phyloP scores from a whole-genome alignment of 2,329 filamentous ascomycete genomes.

The Neurospora sp. region DNA sequence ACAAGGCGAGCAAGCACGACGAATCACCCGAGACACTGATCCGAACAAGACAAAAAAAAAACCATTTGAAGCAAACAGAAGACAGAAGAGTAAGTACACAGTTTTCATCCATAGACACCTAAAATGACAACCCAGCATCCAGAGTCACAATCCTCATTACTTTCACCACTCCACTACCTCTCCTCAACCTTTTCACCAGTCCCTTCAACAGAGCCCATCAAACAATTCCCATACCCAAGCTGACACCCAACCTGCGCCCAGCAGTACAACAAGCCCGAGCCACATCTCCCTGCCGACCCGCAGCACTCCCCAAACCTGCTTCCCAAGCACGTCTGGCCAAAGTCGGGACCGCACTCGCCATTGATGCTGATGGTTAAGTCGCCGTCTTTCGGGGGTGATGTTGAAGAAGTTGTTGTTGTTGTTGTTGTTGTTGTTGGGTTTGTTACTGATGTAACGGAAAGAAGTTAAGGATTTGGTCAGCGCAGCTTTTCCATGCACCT shows the following conservation, averaged over 20 bases:
- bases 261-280: slow-evolving; percentile 13
- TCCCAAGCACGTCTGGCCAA: slow-evolving; percentile 15
- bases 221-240: slow-evolving; percentile 13
- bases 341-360: slow-evolving; percentile 14
- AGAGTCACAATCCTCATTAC: neutral
- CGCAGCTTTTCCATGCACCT: neutral
- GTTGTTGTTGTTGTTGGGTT: slow-evolving; percentile 7
- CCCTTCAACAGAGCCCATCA: neutral
- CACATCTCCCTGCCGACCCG: slow-evolving; percentile 11
- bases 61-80: neutral
- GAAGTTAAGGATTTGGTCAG: neutral
- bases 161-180: neutral
- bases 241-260: slow-evolving; percentile 16
- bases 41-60: neutral
- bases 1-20: neutral
- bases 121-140: neutral
- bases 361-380: slow-evolving; percentile 11
- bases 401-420: neutral
- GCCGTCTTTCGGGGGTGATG: neutral
- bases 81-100: neutral
- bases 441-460: neutral
- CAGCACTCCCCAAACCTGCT: slow-evolving; percentile 16
- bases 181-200: neutral
- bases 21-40: neutral
- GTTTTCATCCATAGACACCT: neutral